phyloP scores from a whole-genome alignment of 2,329 filamentous ascomycete genomes.

The Westerdykella aurantiaca region DNA sequence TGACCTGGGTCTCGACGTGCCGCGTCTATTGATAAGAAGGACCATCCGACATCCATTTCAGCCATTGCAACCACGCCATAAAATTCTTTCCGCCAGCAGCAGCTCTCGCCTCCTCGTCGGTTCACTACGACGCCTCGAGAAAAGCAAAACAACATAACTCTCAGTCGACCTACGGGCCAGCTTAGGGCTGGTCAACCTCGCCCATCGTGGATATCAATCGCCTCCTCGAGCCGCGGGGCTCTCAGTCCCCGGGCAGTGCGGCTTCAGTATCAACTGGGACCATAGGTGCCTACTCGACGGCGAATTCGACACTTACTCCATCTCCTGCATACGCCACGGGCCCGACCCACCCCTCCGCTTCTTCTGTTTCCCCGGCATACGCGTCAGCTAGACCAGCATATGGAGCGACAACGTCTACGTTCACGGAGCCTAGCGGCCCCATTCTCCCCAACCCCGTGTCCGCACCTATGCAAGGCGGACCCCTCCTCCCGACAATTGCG shows the following conservation, averaged over 20 bases:
- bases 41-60: too few relatives aligned
- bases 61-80: too few relatives aligned
- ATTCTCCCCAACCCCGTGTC: conserved; percentile 11
- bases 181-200: conserved; percentile 43
- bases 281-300: conserved; percentile 31
- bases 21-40: too few relatives aligned
- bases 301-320: conserved; percentile 33
- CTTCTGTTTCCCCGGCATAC: conserved; percentile 28
- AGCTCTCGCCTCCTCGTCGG: too few relatives aligned
- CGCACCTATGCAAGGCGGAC: conserved; percentile 33
- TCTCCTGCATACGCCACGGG: conserved; percentile 29
- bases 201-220: conserved; percentile 93
- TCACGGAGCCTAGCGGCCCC: not conserved
- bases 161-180: conserved; percentile 38
- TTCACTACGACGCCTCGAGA: too few relatives aligned
- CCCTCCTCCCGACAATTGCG: conserved; percentile 35
- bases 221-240: conserved; percentile 71
- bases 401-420: conserved; percentile 13
- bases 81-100: too few relatives aligned
- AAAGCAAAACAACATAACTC: not conserved
- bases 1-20: too few relatives aligned
- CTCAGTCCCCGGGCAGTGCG: conserved; percentile 55
- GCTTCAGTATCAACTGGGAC: conserved; percentile 40
- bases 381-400: conserved; percentile 24
- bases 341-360: conserved; percentile 26